Conservation (phyloP, 352 stramenopile genomes). For the Elongisporangium undulatum region DNA sequence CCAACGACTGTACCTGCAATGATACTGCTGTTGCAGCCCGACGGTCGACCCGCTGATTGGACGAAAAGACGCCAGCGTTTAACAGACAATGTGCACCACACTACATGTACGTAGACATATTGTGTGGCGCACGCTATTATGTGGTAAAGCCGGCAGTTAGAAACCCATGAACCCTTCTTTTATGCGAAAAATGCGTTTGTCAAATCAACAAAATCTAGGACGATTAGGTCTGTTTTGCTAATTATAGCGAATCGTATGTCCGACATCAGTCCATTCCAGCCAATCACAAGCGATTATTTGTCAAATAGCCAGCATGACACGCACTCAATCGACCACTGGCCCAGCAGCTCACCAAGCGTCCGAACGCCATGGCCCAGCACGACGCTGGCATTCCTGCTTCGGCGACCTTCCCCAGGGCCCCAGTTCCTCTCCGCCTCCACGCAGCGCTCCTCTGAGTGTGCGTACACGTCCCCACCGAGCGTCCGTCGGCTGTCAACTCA, state of each 20-base stretch:
- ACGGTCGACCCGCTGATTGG: too few relatives aligned
- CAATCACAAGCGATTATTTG: not conserved
- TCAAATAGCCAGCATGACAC: not conserved
- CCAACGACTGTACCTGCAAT: too few relatives aligned
- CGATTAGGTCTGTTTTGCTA: not conserved
- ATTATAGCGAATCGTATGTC: not conserved
- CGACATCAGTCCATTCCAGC: not conserved
- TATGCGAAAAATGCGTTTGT: not conserved
- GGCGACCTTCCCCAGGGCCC: not conserved
- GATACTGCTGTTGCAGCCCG: too few relatives aligned
- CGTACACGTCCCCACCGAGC: not conserved
- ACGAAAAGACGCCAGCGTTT: not conserved
- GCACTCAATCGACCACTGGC: not conserved
- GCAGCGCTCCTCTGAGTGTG: not conserved
- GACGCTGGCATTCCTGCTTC: not conserved
- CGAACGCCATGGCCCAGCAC: not conserved
- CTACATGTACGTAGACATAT: not conserved
- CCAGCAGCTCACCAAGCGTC: not conserved
- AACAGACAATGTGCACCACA: not conserved
- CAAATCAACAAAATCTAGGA: not conserved
- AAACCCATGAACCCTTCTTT: too few relatives aligned
- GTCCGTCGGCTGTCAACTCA: not conserved
- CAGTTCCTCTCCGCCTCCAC: not conserved
- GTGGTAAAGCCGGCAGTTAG: too few relatives aligned
- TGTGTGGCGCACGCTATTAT: not conserved